These are phyloP conservation scores for Salpingoeca rosetta DNA, from an alignment of 78 protist genomes.

Conservation along the genomic window DNA sequence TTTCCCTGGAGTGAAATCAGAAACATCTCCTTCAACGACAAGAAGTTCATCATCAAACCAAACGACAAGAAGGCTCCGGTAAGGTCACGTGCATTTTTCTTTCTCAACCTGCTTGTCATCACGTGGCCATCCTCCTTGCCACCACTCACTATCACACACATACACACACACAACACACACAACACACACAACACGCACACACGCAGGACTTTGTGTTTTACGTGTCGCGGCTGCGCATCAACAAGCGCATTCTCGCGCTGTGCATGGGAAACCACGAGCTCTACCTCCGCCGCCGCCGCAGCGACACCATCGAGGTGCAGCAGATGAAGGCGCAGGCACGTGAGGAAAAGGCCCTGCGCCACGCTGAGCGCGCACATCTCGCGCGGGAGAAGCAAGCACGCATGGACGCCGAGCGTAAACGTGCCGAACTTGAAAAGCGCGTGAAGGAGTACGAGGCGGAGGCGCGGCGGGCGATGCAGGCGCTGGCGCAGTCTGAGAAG, in stretches of 20 bases:
- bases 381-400: background rate
- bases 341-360: background rate
- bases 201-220: background rate
- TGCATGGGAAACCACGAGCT: conserved; percentile 7
- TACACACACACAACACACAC: background rate
- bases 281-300: conserved; percentile 2
- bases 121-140: background rate
- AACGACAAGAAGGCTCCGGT: background rate
- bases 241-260: background rate
- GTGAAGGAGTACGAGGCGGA: background rate
- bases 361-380: background rate
- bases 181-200: too few relatives aligned
- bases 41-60: conserved; percentile 2
- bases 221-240: conserved; percentile 2
- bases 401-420: background rate
- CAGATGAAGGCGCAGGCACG: background rate
- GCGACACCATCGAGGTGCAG: background rate
- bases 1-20: conserved; percentile 11
- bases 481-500: background rate
- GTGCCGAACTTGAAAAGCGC: background rate
- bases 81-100: background rate
- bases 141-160: background rate
- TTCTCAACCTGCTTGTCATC: too few relatives aligned
- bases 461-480: background rate
- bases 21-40: conserved; percentile 8